phyloP scores from a whole-genome alignment of 176 grass and related monocot species.

The Cymbopogon citratus region DNA sequence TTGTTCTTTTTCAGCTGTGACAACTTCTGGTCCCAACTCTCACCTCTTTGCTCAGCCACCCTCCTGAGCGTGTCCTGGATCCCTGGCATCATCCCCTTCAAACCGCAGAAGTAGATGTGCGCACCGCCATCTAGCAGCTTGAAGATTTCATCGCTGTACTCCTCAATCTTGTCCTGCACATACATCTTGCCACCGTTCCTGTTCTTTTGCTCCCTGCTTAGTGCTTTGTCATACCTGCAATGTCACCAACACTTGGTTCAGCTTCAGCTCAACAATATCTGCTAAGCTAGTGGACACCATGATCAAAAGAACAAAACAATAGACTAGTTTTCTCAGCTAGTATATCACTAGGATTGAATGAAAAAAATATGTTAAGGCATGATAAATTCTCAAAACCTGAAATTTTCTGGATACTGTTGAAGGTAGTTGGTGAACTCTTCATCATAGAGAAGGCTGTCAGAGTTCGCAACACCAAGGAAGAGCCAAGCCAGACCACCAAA shows the following conservation, averaged over 20 bases:
- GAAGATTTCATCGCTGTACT: conserved; percentile 87
- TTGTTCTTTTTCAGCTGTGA: conserved; percentile 91
- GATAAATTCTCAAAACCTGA: conserved; percentile 39
- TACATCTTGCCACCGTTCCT: conserved; percentile 86
- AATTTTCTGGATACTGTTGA: conserved; percentile 64
- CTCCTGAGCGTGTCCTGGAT: conserved; percentile 87
- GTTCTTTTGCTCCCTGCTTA: conserved; percentile 84
- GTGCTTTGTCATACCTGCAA: conserved; percentile 80
- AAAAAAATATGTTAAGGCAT: neutral
- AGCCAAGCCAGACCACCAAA: conserved; percentile 94
- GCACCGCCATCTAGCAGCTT: conserved; percentile 73
- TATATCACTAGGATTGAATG: conserved; percentile 15
- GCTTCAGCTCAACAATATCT: conserved; percentile 2
- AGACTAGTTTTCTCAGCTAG: neutral
- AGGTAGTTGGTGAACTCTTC: conserved; percentile 85
- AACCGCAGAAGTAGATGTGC: conserved; percentile 86
- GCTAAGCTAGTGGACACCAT: neutral
- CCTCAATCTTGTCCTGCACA: conserved; percentile 93
- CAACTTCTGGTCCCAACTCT: conserved; percentile 85
- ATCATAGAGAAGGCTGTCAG: conserved; percentile 87
- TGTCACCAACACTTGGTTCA: neutral
- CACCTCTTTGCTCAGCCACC: conserved; percentile 80
- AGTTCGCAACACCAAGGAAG: conserved; percentile 80
- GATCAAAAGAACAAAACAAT: neutral
- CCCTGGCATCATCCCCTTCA: conserved; percentile 98